These are phyloP conservation scores for Piper longum DNA, from an alignment of 164 flowering plant species.

Conservation along the genomic window DNA sequence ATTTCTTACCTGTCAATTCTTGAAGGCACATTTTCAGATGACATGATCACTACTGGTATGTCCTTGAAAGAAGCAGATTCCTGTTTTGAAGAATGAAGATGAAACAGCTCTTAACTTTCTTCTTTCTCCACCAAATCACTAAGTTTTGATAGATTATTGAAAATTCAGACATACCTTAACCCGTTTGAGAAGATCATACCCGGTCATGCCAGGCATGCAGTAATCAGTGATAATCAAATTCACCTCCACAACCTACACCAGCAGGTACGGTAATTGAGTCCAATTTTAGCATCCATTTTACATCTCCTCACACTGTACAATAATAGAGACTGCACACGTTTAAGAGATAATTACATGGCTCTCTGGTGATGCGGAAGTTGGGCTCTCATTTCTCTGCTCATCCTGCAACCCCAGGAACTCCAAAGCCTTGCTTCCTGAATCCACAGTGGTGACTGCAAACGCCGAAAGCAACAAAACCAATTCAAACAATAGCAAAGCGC, in stretches of 20 bases:
- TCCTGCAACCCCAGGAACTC: constrained; percentile 25
- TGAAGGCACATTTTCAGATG: constrained; percentile 83
- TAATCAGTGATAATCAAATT: constrained; percentile 38
- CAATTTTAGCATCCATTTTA: too few species aligned
- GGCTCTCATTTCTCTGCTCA: not conserved
- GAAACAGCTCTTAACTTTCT: not conserved
- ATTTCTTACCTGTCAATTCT: constrained; percentile 60
- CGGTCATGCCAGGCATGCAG: constrained; percentile 44
- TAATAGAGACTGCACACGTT: too few species aligned
- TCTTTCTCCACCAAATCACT: not conserved
- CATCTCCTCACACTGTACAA: too few species aligned
- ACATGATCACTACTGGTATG: constrained; percentile 90
- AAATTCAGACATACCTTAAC: constrained; percentile 19
- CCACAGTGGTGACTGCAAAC: constrained; percentile 29
- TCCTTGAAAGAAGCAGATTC: constrained; percentile 21
- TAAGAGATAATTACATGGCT: too few species aligned
- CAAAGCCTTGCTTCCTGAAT: constrained; percentile 32
- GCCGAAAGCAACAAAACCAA: not conserved
- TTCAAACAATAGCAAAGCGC: not conserved
- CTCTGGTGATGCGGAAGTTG: too few species aligned
- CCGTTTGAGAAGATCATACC: constrained; percentile 32
- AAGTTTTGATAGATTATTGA: too few species aligned
- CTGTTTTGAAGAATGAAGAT: not conserved
- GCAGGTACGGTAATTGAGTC: too few species aligned
- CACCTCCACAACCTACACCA: constrained; percentile 19